Evolutionary conservation across 2,329 filamentous ascomycete genomes (phyloP).

Genomic region (Exophiala spinifera): DNA sequence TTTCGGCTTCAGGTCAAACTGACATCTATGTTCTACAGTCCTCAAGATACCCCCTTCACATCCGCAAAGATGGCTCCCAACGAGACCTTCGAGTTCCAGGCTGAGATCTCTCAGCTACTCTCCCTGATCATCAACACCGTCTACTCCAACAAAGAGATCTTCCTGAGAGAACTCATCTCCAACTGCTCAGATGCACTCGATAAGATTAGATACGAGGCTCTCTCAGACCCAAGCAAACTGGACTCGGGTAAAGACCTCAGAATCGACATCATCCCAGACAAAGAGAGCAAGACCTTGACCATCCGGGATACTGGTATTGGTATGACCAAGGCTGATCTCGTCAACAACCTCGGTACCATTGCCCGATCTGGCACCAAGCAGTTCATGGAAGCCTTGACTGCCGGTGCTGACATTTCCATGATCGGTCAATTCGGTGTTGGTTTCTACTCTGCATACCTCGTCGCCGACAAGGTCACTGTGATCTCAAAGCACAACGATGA

Average conservation of each 20-base stretch:
- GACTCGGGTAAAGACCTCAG: constrained; percentile 96
- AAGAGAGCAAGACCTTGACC: constrained; percentile 95
- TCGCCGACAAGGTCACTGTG: constrained; percentile 93
- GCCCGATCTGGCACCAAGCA: constrained; percentile 99
- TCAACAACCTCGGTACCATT: constrained; percentile 99
- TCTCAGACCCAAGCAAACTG: constrained; percentile 96
- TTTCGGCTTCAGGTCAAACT: constrained; percentile 7
- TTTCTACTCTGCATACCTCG: constrained; percentile 99
- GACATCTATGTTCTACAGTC: constrained; percentile 11
- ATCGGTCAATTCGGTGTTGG: constrained; percentile 99
- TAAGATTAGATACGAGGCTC: constrained; percentile 99
- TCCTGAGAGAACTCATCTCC: constrained; percentile 96
- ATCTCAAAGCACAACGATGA: constrained; percentile 99
- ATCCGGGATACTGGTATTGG: constrained; percentile 98
- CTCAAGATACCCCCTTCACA: constrained; percentile 12
- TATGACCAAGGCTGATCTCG: constrained; percentile 99
- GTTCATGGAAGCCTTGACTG: constrained; percentile 99
- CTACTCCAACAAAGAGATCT: constrained; percentile 99
- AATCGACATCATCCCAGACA: constrained; percentile 98
- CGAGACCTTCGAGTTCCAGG: constrained; percentile 99
- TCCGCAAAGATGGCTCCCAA: constrained; percentile 65
- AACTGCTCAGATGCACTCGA: constrained; percentile 98
- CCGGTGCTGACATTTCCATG: constrained; percentile 99
- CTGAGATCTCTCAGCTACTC: constrained; percentile 99
- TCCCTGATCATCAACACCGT: constrained; percentile 99